Percentiles rank a stretch among this genome's conserved stretches.
phyloP scores from a whole-genome alignment of 148 eudicot genomes.

The Tetragonia tetragonoides region DNA sequence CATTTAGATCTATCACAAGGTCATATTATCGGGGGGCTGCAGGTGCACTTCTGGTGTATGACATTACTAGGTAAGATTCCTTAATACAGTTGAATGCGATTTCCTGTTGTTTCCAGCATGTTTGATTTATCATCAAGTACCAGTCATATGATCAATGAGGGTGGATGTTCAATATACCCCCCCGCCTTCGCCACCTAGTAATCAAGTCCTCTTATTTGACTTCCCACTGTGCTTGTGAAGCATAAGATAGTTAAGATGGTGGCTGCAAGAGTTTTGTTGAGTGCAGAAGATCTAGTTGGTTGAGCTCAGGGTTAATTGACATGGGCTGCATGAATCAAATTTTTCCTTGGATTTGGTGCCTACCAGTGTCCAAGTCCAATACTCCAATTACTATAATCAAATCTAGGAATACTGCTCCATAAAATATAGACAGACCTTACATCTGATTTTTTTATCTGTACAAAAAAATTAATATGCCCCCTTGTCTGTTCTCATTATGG shows the following conservation, averaged over 20 bases:
- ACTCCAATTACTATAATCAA: not conserved
- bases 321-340: not conserved
- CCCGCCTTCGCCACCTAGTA: not conserved
- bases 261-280: not conserved
- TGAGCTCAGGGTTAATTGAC: not conserved
- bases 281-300: not conserved
- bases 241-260: not conserved
- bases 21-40: slow-evolving; percentile 51
- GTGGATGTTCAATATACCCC: not conserved
- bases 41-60: slow-evolving; percentile 47
- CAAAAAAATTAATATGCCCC: no score
- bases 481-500: no score
- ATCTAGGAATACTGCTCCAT: not conserved
- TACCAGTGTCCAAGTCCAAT: not conserved
- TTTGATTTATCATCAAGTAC: not conserved
- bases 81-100: not conserved
- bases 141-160: not conserved
- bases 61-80: slow-evolving; percentile 37
- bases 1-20: slow-evolving; percentile 45
- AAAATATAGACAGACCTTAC: no score
- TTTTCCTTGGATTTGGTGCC: not conserved
- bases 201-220: not conserved
- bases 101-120: not conserved
- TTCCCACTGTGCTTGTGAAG: not conserved
- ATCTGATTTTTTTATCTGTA: not conserved